Evolutionary conservation across 768 basidiomycete species (phyloP).

Genomic region (Peribolospora baueri): DNA sequence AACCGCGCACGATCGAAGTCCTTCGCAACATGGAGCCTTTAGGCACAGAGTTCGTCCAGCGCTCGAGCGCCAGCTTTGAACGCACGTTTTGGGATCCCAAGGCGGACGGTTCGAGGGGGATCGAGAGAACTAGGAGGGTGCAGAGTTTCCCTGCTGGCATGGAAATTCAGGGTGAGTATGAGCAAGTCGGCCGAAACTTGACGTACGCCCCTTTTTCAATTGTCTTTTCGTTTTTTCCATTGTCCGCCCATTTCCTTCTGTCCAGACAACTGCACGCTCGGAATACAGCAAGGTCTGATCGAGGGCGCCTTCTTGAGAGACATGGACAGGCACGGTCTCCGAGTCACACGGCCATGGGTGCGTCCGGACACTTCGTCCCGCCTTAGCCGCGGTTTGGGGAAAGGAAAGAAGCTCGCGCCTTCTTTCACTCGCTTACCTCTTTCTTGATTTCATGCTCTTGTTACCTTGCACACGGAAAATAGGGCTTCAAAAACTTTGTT

Average conservation of each 20-base stretch:
- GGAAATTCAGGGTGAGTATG: slow-evolving; percentile 7
- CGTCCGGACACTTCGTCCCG: no score
- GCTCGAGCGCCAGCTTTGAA: slow-evolving; percentile 7
- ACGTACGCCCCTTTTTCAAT: no score
- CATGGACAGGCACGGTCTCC: slow-evolving; percentile 7
- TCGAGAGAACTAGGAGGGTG: slow-evolving; percentile 4
- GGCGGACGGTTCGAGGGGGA: slow-evolving; percentile 2
- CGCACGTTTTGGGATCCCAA: slow-evolving; percentile 8
- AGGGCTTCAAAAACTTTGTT: slow-evolving; percentile 5
- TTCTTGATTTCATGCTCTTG: no score
- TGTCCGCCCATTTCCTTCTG: no score
- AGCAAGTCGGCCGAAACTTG: no score
- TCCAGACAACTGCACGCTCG: background rate
- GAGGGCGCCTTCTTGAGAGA: slow-evolving; percentile 9
- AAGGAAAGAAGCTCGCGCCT: no score
- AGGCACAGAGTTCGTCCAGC: slow-evolving; percentile 3
- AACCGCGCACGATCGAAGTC: slow-evolving; percentile 10
- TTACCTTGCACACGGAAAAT: no score
- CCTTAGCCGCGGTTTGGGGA: no score
- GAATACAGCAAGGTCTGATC: slow-evolving; percentile 8
- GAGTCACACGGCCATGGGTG: slow-evolving; percentile 4
- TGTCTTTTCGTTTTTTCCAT: no score
- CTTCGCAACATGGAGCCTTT: slow-evolving; percentile 9
- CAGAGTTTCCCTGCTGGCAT: slow-evolving; percentile 8
- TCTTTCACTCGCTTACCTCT: no score